Conservation (phyloP, 2,329 filamentous ascomycete genomes). For the Acephala macrosclerotiorum region DNA sequence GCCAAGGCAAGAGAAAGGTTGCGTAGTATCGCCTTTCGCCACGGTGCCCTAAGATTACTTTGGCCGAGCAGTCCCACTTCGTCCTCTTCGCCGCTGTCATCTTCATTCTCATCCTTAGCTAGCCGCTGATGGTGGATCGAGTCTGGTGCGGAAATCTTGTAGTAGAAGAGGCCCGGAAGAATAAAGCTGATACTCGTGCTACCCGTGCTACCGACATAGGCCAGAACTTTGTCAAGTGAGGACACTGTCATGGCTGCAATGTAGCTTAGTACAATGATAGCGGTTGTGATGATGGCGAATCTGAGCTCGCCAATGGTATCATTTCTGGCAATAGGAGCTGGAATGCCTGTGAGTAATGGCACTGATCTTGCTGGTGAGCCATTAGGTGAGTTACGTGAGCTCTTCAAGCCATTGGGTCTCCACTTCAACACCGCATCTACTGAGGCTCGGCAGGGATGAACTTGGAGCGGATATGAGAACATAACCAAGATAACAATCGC, state of each 20-base stretch:
- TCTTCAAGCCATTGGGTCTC: slow-evolving; percentile 66
- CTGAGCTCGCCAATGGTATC: slow-evolving; percentile 82
- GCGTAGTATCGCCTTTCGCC: slow-evolving; percentile 68
- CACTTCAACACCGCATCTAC: slow-evolving; percentile 94
- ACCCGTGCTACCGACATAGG: slow-evolving; percentile 94
- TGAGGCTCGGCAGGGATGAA: slow-evolving; percentile 95
- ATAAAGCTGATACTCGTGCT: slow-evolving; percentile 98
- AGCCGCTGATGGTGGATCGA: slow-evolving; percentile 86
- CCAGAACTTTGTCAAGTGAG: slow-evolving; percentile 87
- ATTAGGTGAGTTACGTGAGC: slow-evolving; percentile 44
- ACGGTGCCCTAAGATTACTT: slow-evolving; percentile 26
- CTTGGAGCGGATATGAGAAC: slow-evolving; percentile 94
- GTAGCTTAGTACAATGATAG: slow-evolving; percentile 85
- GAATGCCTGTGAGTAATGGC: slow-evolving; percentile 53
- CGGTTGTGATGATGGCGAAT: slow-evolving; percentile 88
- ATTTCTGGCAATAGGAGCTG: slow-evolving; percentile 55
- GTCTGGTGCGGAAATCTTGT: slow-evolving; percentile 94
- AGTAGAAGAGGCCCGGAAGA: slow-evolving; percentile 94
- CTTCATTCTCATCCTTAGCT: slow-evolving; percentile 89
- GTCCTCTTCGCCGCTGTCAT: slow-evolving; percentile 64
- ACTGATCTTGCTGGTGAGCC: slow-evolving; percentile 48
- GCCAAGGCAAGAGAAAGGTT: slow-evolving; percentile 78
- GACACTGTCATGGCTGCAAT: slow-evolving; percentile 89
- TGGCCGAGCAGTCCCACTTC: slow-evolving; percentile 47
- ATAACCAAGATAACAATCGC: slow-evolving; percentile 96